Conservation (phyloP, 176 grass and related monocot species). For the Thalia dealbata region DNA sequence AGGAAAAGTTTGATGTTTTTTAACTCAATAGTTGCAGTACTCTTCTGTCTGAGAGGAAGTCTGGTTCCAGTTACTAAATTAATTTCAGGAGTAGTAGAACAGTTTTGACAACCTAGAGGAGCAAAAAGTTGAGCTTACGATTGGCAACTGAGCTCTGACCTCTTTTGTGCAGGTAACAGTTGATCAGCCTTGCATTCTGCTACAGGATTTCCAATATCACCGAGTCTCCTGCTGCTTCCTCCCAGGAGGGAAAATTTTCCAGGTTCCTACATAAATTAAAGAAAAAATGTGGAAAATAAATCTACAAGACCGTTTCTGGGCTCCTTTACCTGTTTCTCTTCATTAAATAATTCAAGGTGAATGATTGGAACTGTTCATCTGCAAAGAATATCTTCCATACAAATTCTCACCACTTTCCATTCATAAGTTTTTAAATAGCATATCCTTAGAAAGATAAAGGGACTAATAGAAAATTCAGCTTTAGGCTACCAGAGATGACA, state of each 20-base stretch:
- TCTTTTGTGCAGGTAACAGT: constrained; percentile 32
- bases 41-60: too few species aligned
- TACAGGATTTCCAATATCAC: constrained; percentile 41
- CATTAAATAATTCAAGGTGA: background rate
- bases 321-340: background rate
- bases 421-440: background rate
- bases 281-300: background rate
- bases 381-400: background rate
- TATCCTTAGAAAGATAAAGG: background rate
- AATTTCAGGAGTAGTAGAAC: too few species aligned
- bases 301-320: background rate
- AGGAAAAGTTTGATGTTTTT: too few species aligned
- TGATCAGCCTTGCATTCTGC: constrained; percentile 52
- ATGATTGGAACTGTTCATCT: background rate
- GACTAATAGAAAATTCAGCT: background rate
- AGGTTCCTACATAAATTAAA: background rate
- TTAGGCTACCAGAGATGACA: background rate
- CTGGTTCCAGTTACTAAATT: too few species aligned
- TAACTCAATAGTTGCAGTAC: too few species aligned
- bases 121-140: too few species aligned
- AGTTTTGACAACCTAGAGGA: too few species aligned
- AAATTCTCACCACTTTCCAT: background rate
- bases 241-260: background rate
- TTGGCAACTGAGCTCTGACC: background rate
- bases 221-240: constrained; percentile 37